phyloP scores from a whole-genome alignment of 2,329 filamentous ascomycete genomes.

The Colletotrichum simmondsii region DNA sequence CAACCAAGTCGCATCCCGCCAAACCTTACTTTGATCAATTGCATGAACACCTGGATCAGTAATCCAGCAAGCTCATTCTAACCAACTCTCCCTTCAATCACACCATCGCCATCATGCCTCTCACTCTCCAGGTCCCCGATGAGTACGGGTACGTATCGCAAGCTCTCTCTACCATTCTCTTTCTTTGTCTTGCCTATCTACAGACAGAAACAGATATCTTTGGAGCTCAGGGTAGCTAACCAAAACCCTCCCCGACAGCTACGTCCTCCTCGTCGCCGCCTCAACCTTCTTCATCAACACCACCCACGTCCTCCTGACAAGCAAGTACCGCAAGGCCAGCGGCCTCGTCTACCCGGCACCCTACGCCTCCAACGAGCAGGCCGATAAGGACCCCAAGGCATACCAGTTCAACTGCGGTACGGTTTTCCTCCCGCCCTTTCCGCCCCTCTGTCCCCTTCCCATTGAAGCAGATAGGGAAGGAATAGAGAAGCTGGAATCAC shows the following conservation, averaged over 20 bases:
- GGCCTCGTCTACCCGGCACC: constrained; percentile 66
- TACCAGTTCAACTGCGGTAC: constrained; percentile 72
- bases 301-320: constrained; percentile 61
- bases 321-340: constrained; percentile 60
- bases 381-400: constrained; percentile 64
- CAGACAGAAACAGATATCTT: not conserved
- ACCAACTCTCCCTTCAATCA: not conserved
- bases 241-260: constrained; percentile 53
- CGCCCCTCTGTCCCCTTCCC: not conserved
- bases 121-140: constrained; percentile 55
- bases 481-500: not conserved
- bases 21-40: not conserved
- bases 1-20: not conserved
- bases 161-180: not conserved
- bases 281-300: constrained; percentile 68
- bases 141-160: constrained; percentile 60
- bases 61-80: too few relatives aligned
- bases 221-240: not conserved
- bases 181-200: not conserved
- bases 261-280: constrained; percentile 68
- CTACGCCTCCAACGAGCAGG: constrained; percentile 66
- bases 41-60: not conserved
- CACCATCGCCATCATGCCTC: constrained; percentile 47
- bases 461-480: not conserved
- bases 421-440: constrained; percentile 29